Percentiles rank a stretch among this genome's conserved stretches.
Conservation (phyloP, 2,329 filamentous ascomycete genomes). For the Tetracladium maxilliforme region DNA sequence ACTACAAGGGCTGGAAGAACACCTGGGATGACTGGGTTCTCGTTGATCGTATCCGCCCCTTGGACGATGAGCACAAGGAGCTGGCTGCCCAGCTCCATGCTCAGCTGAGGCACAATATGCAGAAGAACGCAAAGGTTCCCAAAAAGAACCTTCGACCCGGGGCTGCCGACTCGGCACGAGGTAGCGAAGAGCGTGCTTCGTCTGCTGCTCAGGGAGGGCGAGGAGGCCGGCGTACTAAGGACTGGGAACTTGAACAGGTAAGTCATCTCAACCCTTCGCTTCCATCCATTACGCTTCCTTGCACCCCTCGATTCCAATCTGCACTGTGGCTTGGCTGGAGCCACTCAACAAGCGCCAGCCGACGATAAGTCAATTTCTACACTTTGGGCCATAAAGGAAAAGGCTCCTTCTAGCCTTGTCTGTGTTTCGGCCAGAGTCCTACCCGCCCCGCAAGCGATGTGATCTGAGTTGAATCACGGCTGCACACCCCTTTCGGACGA, state of each 20-base stretch:
- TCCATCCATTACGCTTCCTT: slow-evolving; percentile 6
- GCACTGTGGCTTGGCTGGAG: slow-evolving; percentile 1
- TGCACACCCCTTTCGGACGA: too few relatives aligned
- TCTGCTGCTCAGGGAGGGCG: slow-evolving; percentile 45
- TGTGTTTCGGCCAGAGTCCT: too few relatives aligned
- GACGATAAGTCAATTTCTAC: too few relatives aligned
- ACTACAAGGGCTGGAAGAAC: slow-evolving; percentile 99
- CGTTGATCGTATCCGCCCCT: slow-evolving; percentile 83
- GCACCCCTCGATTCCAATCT: slow-evolving; percentile 7
- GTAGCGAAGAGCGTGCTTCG: slow-evolving; percentile 61
- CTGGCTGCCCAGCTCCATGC: slow-evolving; percentile 61
- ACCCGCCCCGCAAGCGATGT: too few relatives aligned
- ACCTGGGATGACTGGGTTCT: slow-evolving; percentile 99
- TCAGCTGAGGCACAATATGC: slow-evolving; percentile 54
- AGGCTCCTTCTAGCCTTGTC: too few relatives aligned
- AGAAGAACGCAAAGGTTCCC: slow-evolving; percentile 27
- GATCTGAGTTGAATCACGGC: too few relatives aligned
- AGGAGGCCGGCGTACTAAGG: slow-evolving; percentile 61
- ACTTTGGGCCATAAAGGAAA: too few relatives aligned
- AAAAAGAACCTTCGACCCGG: slow-evolving; percentile 17
- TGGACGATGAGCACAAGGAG: slow-evolving; percentile 89
- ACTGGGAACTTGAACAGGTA: slow-evolving; percentile 74
- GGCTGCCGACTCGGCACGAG: slow-evolving; percentile 40
- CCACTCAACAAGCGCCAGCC: background rate
- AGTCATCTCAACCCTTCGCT: slow-evolving; percentile 20